Conservation (phyloP, 2,329 filamentous ascomycete genomes). For the Pseudogymnoascus sp. region DNA sequence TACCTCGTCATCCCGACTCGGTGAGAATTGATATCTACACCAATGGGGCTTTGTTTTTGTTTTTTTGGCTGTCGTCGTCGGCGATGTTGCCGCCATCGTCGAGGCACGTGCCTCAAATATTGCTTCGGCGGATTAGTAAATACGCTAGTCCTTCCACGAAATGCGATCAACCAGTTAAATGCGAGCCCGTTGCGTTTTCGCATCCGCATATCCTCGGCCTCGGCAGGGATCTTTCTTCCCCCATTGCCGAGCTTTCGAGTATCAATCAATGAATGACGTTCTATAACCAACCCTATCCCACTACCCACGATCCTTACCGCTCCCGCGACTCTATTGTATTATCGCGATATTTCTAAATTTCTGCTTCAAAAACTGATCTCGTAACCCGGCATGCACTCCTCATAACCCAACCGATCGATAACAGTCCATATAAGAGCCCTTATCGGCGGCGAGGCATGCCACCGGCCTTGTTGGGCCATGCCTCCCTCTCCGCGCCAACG, state of each 20-base stretch:
- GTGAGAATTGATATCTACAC: too few species aligned
- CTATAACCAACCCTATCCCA: not conserved
- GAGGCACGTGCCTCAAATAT: not conserved
- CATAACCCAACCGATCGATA: not conserved
- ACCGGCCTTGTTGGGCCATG: conserved; percentile 48
- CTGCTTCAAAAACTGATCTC: not conserved
- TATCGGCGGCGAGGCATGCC: conserved; percentile 39
- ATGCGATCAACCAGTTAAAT: too few species aligned
- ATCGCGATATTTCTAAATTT: too few species aligned
- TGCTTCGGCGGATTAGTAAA: too few species aligned
- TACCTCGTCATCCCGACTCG: too few species aligned
- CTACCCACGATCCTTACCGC: too few species aligned
- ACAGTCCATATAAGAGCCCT: conserved; percentile 8
- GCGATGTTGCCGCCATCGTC: not conserved
- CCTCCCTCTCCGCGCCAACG: conserved; percentile 43
- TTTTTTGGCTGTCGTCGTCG: not conserved
- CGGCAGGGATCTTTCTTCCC: too few species aligned
- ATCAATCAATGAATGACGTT: not conserved
- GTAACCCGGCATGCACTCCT: conserved; percentile 13
- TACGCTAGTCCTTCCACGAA: too few species aligned
- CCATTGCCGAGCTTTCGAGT: not conserved
- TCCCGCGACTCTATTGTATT: too few species aligned
- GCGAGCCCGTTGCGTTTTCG: too few species aligned
- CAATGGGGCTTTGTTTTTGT: not conserved
- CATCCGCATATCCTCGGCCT: too few species aligned